A percentile compares a stretch with the other conserved stretches of the same genome.
phyloP scores from a whole-genome alignment of 306 rosid species.

The Acacia confusa region DNA sequence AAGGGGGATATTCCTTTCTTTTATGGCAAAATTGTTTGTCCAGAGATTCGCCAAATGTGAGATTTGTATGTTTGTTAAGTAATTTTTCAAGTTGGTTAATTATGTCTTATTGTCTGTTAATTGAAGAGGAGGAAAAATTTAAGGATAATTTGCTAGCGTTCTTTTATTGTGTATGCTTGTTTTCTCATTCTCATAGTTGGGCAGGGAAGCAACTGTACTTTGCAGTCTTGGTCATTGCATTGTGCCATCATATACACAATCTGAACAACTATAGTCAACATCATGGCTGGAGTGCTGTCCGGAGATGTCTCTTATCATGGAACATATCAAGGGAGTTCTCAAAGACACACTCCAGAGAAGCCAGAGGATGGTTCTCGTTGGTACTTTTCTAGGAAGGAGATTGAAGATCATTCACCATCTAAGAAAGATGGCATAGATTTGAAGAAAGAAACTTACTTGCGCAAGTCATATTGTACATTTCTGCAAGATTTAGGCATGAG shows the following conservation, averaged over 20 bases:
- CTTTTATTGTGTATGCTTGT: not conserved
- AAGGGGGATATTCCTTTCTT: not conserved
- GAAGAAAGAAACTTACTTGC: conserved; percentile 90
- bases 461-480: conserved; percentile 91
- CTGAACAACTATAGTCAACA: conserved; percentile 26
- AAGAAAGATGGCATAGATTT: conserved; percentile 82
- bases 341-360: conserved; percentile 43
- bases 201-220: not conserved
- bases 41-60: not conserved
- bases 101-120: not conserved
- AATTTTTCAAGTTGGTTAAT: not conserved
- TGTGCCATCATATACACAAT: conserved; percentile 23
- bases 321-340: conserved; percentile 39
- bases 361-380: conserved; percentile 60
- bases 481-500: conserved; percentile 96
- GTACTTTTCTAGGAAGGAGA: conserved; percentile 88
- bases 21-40: not conserved
- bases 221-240: not conserved
- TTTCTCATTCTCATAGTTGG: not conserved
- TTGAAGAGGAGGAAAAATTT: not conserved
- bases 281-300: conserved; percentile 52
- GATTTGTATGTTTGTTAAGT: not conserved
- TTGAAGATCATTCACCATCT: conserved; percentile 92
- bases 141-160: not conserved
- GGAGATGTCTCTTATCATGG: conserved; percentile 49